Base-by-base conservation (phyloP, 306 rosid genomes). In the Astragalus glycyphyllos region DNA sequence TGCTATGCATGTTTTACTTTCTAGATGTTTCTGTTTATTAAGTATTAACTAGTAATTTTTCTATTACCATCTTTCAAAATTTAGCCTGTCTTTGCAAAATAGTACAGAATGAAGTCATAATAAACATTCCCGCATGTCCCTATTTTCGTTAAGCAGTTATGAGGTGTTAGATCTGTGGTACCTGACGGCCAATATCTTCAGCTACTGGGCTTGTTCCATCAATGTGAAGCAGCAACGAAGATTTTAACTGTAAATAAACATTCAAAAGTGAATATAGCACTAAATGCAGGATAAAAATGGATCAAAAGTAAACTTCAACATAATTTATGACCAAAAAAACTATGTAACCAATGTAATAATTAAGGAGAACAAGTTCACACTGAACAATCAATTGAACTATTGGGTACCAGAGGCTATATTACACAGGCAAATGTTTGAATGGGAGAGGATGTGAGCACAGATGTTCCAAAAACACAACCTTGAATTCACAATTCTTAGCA, bases 151-250 rank as follows among this genome's bases (percentile, higher is more conserved):
- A 31, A 46, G 11, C 50, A 38, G 42, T 23, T 45, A 23, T 11
- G 11, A 23, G 34, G 20, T 49, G 20, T 59, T 48, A 66, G 47
- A 74, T 74, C 40, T 56, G 16, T 15, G 8, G 53, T 77, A 92
- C 98, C 98, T 92, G 98, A 50, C 96, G 96, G 15, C 98, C 98
- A 68, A 92, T 92, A 80, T 92, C 98, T 88, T 92, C 96, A 16
- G 98, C 96, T 57, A 89, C 71, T 0, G 96, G 86, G 71, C 96
- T 87, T 37, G 98, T 87, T 58, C 98, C 98, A 65, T 89, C 98
- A 16, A 92, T 84, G 83, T 92, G 98, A 60, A 87, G 95, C 64
- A 92, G 80, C 48, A 92, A 87, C 54, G 98, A 89, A 74, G 98
- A 89, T 79, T 92, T 92, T 79, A 92, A 77, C 98, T 92, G 88